A percentile compares a stretch with the other conserved stretches of the same genome.
These are phyloP conservation scores for Diddensiella transvaalensis DNA, from an alignment of 805 yeast genomes.

Conservation along the genomic window DNA sequence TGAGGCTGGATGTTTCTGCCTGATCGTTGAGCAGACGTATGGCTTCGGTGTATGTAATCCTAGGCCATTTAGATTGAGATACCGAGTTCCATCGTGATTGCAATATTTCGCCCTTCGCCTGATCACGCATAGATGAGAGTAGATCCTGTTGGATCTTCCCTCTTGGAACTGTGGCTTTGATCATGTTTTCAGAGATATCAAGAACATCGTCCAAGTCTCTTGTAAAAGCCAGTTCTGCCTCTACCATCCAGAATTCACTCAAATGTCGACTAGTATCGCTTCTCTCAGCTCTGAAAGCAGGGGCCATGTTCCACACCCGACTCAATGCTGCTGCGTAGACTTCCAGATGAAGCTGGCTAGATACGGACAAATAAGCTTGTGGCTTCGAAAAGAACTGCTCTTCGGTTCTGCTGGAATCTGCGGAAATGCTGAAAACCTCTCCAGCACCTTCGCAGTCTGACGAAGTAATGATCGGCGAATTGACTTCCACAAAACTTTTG, in stretches of 20 bases:
- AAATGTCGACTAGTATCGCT: constrained; percentile 89
- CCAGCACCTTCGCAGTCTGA: constrained; percentile 99
- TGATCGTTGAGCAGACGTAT: constrained; percentile 45
- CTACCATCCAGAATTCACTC: constrained; percentile 97
- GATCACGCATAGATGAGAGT: constrained; percentile 33
- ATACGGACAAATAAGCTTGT: constrained; percentile 74
- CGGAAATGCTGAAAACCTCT: constrained; percentile 65
- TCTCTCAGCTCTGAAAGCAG: constrained; percentile 91
- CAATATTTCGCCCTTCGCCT: constrained; percentile 34
- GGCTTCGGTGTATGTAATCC: constrained; percentile 75
- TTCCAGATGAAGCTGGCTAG: constrained; percentile 89
- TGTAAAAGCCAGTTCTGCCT: constrained; percentile 75
- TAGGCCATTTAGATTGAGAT: constrained; percentile 52
- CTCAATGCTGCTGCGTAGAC: constrained; percentile 67
- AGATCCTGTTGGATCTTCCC: constrained; percentile 25
- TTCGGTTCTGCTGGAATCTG: constrained; percentile 32
- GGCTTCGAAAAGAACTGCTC: background rate
- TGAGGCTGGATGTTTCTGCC: constrained; percentile 1
- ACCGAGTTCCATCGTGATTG: constrained; percentile 58
- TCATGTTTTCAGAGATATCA: constrained; percentile 64
- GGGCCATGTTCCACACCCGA: constrained; percentile 84
- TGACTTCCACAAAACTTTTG: constrained; percentile 61
- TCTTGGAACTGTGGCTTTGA: constrained; percentile 44
- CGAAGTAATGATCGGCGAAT: constrained; percentile 83
- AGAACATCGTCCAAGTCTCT: constrained; percentile 58